Evolutionary conservation across 495 filamentous ascomycete genomes (phyloP).

Genomic region (Xylaria sp.): DNA sequence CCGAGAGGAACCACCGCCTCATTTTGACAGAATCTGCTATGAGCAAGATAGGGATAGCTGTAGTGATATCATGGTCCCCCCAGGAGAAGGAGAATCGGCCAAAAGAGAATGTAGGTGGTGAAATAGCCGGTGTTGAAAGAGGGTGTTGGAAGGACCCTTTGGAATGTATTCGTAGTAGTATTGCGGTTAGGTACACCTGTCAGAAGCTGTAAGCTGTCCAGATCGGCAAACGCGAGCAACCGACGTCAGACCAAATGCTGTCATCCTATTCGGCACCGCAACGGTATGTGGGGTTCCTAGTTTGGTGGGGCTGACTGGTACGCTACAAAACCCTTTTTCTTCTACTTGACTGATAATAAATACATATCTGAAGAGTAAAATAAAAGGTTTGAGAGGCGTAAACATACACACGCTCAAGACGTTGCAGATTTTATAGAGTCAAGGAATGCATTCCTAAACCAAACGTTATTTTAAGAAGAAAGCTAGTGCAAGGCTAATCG

Average conservation of each 20-base stretch:
- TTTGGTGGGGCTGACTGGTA: slow-evolving; percentile 9
- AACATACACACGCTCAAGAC: not conserved
- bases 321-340: slow-evolving; percentile 17
- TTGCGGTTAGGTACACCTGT: not conserved
- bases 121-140: slow-evolving; percentile 3
- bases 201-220: slow-evolving; percentile 45
- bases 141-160: not conserved
- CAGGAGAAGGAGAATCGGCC: slow-evolving; percentile 24
- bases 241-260: slow-evolving; percentile 34
- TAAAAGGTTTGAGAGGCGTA: not conserved
- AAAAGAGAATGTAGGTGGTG: slow-evolving; percentile 5
- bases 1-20: slow-evolving; percentile 50
- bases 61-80: slow-evolving; percentile 41
- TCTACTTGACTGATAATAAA: not conserved
- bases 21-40: slow-evolving; percentile 42
- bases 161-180: not conserved
- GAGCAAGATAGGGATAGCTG: slow-evolving; percentile 36
- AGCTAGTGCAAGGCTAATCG: not conserved
- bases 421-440: not conserved
- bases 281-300: slow-evolving; percentile 17
- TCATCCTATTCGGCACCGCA: slow-evolving; percentile 2
- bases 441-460: not conserved
- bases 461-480: not conserved
- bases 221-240: slow-evolving; percentile 33
- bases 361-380: not conserved